Percentiles rank a stretch among this genome's conserved stretches.
These are phyloP conservation scores for Skeletonema marinoi DNA, from an alignment of 108 stramenopile genomes.

Conservation along the genomic window DNA sequence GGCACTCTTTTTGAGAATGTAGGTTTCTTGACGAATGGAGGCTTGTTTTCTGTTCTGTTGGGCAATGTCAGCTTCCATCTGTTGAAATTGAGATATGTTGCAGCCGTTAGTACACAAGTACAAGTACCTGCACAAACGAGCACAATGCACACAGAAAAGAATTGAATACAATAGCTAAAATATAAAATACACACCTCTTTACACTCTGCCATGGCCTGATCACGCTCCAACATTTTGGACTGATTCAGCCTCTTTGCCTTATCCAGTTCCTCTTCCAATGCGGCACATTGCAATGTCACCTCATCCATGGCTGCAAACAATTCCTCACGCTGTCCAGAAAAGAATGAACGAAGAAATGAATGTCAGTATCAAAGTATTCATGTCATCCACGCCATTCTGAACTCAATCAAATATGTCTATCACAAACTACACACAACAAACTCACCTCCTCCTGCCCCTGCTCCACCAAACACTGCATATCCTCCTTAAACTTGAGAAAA, in stretches of 20 bases:
- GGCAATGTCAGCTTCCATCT: conserved; percentile 79
- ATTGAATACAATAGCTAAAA: too few relatives aligned
- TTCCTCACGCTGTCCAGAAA: conserved; percentile 46
- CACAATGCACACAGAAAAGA: too few relatives aligned
- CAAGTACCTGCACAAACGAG: too few relatives aligned
- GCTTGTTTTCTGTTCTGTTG: conserved; percentile 82
- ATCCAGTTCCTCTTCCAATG: conserved; percentile 55
- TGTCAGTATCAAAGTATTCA: neutral
- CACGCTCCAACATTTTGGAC: conserved; percentile 53
- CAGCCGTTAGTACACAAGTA: neutral
- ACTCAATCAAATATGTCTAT: neutral
- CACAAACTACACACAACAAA: conserved; percentile 27
- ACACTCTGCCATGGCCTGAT: conserved; percentile 74
- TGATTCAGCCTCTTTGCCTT: conserved; percentile 41
- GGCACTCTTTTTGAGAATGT: conserved; percentile 73
- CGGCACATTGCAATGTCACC: conserved; percentile 62
- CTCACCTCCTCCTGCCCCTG: conserved; percentile 50
- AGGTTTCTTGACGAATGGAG: conserved; percentile 75
- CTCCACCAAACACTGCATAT: conserved; percentile 73
- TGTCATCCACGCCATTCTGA: too few relatives aligned
- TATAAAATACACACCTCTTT: conserved; percentile 40
- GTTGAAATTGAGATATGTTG: neutral
- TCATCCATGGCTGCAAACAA: conserved; percentile 67
- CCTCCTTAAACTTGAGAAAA: conserved; percentile 93
- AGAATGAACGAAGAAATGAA: neutral